Percentiles rank a stretch among this genome's conserved stretches.
These are phyloP conservation scores for Tulasnella sp. DNA, from an alignment of 768 basidiomycete species.

Conservation along the genomic window DNA sequence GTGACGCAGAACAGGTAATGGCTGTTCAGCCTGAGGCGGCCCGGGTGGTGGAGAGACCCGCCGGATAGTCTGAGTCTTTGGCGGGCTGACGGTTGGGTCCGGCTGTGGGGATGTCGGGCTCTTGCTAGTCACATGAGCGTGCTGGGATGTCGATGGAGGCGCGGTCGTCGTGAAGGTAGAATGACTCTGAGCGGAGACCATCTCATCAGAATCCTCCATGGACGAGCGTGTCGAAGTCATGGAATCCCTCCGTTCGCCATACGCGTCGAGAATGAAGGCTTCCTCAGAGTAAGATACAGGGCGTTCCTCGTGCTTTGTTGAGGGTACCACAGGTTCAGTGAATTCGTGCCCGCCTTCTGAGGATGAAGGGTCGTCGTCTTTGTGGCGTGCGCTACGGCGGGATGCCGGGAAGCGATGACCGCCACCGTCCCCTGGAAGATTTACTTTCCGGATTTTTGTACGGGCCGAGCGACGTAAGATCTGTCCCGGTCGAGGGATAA, in stretches of 20 bases:
- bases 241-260: constrained; percentile 35
- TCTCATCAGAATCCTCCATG: constrained; percentile 2
- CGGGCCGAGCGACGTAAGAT: constrained; percentile 86
- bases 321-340: constrained; percentile 24
- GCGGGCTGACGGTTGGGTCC: neutral
- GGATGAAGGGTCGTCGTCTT: constrained; percentile 15
- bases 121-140: neutral
- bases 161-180: constrained; percentile 9
- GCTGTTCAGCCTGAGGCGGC: constrained; percentile 1
- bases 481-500: constrained; percentile 73
- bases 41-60: constrained; percentile 16
- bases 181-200: neutral
- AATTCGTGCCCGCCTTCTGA: constrained; percentile 7
- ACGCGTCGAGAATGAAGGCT: constrained; percentile 73
- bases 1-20: constrained; percentile 44
- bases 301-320: constrained; percentile 25
- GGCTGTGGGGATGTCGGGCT: neutral
- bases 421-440: constrained; percentile 61
- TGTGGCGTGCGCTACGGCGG: constrained; percentile 27
- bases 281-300: constrained; percentile 79
- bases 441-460: constrained; percentile 89
- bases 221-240: constrained; percentile 16
- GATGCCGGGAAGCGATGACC: constrained; percentile 66
- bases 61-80: constrained; percentile 3
- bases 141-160: neutral